phyloP scores from a whole-genome alignment of 306 rosid species.

The Sphenostylis stenocarpa region DNA sequence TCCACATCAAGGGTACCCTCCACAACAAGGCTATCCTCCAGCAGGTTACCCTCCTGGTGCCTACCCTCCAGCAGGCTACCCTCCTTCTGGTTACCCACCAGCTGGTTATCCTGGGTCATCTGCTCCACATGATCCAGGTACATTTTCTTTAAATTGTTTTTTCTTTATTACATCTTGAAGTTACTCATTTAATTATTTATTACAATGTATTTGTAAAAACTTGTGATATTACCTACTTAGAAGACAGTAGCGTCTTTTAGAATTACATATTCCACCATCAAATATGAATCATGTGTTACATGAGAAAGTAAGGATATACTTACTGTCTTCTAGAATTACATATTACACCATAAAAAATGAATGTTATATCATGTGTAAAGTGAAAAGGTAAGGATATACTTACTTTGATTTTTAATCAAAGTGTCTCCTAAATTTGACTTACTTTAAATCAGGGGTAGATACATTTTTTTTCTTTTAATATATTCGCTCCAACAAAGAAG shows the following conservation, averaged over 20 bases:
- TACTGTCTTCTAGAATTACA: not conserved
- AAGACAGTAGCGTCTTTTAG: not conserved
- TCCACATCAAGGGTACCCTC: conserved; percentile 34
- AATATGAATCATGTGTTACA: not conserved
- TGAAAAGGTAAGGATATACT: not conserved
- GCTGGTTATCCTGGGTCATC: conserved; percentile 67
- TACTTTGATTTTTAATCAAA: not conserved
- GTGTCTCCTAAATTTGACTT: not conserved
- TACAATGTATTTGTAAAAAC: not conserved
- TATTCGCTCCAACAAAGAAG: not conserved
- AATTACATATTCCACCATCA: not conserved
- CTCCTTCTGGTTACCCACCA: conserved; percentile 60
- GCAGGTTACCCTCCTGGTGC: conserved; percentile 30
- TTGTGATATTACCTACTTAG: not conserved
- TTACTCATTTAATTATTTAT: not conserved
- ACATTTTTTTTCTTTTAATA: not conserved
- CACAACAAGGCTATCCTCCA: conserved; percentile 37
- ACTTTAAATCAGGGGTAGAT: not conserved
- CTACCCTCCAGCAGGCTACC: conserved; percentile 51
- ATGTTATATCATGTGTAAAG: not conserved
- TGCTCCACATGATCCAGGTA: conserved; percentile 57
- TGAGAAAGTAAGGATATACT: not conserved
- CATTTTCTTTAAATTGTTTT: conserved; percentile 3
- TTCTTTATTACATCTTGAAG: not conserved
- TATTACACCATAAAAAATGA: not conserved